Percentiles rank a stretch among this genome's conserved stretches.
phyloP scores from a whole-genome alignment of 2,329 filamentous ascomycete species.

The Aspergillus floridensis region DNA sequence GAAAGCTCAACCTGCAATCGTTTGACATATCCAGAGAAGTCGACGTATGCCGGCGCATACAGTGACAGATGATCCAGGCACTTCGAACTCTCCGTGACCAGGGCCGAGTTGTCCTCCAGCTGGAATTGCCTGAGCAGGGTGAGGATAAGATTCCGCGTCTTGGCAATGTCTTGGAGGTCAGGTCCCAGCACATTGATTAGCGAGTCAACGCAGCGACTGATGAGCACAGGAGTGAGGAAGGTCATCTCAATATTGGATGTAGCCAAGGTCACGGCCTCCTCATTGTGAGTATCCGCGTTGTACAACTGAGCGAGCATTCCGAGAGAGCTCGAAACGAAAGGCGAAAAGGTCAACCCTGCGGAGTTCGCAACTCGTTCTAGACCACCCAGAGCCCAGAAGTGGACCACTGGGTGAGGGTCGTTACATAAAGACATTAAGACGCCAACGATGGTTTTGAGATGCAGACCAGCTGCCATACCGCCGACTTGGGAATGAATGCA shows the following conservation, averaged over 20 bases:
- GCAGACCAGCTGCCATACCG: conserved; percentile 94
- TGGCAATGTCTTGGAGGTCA: conserved; percentile 87
- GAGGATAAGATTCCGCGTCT: conserved; percentile 87
- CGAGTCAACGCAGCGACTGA: conserved; percentile 88
- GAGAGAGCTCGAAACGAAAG: conserved; percentile 83
- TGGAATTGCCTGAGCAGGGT: conserved; percentile 82
- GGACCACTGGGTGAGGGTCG: conserved; percentile 90
- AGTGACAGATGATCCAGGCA: conserved; percentile 89
- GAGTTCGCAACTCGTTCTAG: conserved; percentile 84
- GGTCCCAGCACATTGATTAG: conserved; percentile 94
- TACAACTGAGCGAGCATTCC: conserved; percentile 95
- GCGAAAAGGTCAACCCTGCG: conserved; percentile 85
- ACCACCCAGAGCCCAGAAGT: conserved; percentile 94
- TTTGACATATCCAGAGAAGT: conserved; percentile 79
- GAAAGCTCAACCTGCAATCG: conserved; percentile 74
- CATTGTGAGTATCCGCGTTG: conserved; percentile 84
- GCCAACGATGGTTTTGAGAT: conserved; percentile 94
- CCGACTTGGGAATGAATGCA: conserved; percentile 94
- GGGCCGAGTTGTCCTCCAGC: conserved; percentile 65
- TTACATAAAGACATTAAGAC: conserved; percentile 97
- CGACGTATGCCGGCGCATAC: conserved; percentile 84
- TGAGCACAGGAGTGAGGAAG: conserved; percentile 74
- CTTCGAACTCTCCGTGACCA: conserved; percentile 73
- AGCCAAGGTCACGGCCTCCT: conserved; percentile 73
- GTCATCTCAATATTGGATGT: conserved; percentile 91